phyloP scores from a whole-genome alignment of 441 rosid species.

The Gossypium davidsonii region DNA sequence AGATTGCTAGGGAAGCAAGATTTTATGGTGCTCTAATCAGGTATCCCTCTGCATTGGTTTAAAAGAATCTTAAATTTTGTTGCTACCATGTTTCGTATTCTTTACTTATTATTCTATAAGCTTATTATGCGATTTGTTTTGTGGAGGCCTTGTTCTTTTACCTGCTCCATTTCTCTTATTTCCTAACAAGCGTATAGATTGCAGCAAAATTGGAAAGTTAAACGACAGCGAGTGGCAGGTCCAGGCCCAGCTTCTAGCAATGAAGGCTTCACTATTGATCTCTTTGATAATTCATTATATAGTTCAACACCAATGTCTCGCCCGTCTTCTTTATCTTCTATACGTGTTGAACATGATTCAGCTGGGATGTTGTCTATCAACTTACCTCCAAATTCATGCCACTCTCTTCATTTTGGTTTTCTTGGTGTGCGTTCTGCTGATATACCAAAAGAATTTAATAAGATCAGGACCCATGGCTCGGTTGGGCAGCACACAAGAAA shows the following conservation, averaged over 20 bases:
- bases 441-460: constrained; percentile 26
- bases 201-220: constrained; percentile 99
- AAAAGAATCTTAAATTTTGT: background rate
- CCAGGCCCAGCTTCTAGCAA: constrained; percentile 50
- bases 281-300: constrained; percentile 55
- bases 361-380: constrained; percentile 88
- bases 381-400: constrained; percentile 66
- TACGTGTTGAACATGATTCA: constrained; percentile 73
- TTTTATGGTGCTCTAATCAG: constrained; percentile 95
- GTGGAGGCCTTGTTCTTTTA: background rate
- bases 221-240: constrained; percentile 72
- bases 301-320: constrained; percentile 46
- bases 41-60: constrained; percentile 26
- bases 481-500: constrained; percentile 29
- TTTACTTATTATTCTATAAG: constrained; percentile 6
- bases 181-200: constrained; percentile 53
- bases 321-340: constrained; percentile 55
- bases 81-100: background rate
- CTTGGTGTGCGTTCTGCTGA: constrained; percentile 41
- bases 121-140: background rate
- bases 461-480: constrained; percentile 21
- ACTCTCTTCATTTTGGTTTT: constrained; percentile 66
- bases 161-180: background rate
- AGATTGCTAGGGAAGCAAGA: constrained; percentile 76
- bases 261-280: constrained; percentile 83